Evolutionary conservation across 176 grass and related monocot genomes (phyloP), one percentile per base, ranked within the genome.

Genomic region (Oryza meyeriana): DNA sequence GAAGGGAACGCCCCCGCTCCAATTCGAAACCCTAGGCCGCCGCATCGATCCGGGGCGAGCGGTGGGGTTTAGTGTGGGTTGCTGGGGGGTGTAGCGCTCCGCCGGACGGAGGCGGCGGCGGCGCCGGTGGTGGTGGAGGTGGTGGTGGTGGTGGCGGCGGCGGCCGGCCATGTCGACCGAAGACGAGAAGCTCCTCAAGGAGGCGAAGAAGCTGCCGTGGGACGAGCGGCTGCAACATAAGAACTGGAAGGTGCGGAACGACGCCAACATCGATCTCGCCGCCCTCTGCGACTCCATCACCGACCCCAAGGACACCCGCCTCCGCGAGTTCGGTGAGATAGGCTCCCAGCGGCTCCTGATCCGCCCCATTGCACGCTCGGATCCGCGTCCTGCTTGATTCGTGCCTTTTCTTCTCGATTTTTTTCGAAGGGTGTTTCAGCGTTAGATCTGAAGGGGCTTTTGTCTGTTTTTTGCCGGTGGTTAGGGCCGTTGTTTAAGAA

Each of bases 181-280:
- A 85, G 96, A 99, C 58, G 96, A 99, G 82, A 99, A 99, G 91
- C 91, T 99, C 76, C 89, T 99, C 76, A 99, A 95, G 88, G 96
- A 99, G 88, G 93, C 96, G 66, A 99, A 99, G 76, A 99, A 99
- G 82, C 76, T 94, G 44, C 93, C 96, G 13, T 99, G 96, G 96
- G 96, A 99, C 36, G 96, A 99, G 82, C 85, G 96, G 79, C 85
- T 99, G 69, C 87, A 93, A 18, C 96, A 99, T 75, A 99, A 99
- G 76, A 99, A 95, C 80, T 99, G 96, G 96, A 99, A 99, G 85
- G 96, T 99, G 72, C 87, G 96, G 44, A 99, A 99, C 71, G 96
- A 99, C 81, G 96, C 91, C 22, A 99, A 99, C 86, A 94, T 99
- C 86, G 96, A 99, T 87, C 93, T 99, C 76, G 89, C 93, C 58